Evolutionary conservation across 805 yeast species (phyloP).

Genomic region (Candida caryicola): DNA sequence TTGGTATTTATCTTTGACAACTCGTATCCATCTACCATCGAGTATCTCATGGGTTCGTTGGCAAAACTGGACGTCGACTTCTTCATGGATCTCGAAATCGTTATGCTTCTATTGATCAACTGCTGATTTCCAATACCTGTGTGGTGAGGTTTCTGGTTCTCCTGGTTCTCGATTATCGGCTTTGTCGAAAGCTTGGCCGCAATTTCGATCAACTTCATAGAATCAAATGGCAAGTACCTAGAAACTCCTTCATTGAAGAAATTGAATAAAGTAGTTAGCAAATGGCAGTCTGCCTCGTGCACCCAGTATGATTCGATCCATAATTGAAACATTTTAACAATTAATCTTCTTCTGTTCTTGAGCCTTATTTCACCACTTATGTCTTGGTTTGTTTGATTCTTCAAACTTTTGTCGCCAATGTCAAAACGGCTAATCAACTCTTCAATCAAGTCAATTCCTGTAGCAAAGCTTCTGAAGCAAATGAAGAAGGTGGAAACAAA

Average conservation of each 20-base stretch:
- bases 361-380: slow-evolving; percentile 32
- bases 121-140: slow-evolving; percentile 31
- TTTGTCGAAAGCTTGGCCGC: slow-evolving; percentile 58
- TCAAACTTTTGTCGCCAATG: slow-evolving; percentile 31
- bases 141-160: neutral
- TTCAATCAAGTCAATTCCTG: slow-evolving; percentile 64
- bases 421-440: slow-evolving; percentile 67
- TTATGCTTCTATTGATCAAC: slow-evolving; percentile 51
- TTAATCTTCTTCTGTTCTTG: slow-evolving; percentile 62
- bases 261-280: slow-evolving; percentile 68
- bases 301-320: slow-evolving; percentile 95
- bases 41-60: slow-evolving; percentile 31
- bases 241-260: slow-evolving; percentile 78
- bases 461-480: slow-evolving; percentile 70
- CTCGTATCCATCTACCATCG: slow-evolving; percentile 59
- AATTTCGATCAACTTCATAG: slow-evolving; percentile 57
- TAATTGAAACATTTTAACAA: slow-evolving; percentile 64
- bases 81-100: slow-evolving; percentile 33
- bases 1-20: slow-evolving; percentile 49
- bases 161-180: slow-evolving; percentile 48
- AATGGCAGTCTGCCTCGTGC: slow-evolving; percentile 52
- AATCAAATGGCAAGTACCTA: slow-evolving; percentile 60
- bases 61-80: slow-evolving; percentile 32
- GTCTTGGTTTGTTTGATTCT: slow-evolving; percentile 12
- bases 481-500: slow-evolving; percentile 72